Evolutionary conservation across 208 protist genomes (phyloP).

Genomic region (Trypanosoma cruzi): DNA sequence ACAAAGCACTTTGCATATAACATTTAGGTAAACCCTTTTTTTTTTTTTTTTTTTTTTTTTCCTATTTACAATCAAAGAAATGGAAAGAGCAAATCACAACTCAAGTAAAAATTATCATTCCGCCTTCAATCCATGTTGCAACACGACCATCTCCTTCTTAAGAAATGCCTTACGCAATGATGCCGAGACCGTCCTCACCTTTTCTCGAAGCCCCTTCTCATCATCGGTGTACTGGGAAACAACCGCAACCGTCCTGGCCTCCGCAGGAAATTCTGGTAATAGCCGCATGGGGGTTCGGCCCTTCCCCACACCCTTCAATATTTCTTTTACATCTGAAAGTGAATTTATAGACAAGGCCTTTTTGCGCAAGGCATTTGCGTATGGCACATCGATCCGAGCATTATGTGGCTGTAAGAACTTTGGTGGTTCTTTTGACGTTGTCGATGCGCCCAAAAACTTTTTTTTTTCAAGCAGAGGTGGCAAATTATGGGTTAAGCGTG

Average conservation of each 20-base stretch:
- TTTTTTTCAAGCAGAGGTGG: not conserved
- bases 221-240: conserved; percentile 33
- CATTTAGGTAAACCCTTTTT: too few relatives aligned
- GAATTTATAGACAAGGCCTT: conserved; percentile 4
- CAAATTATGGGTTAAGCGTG: not conserved
- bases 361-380: conserved; percentile 29
- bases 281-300: not conserved
- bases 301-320: conserved; percentile 17
- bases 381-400: conserved; percentile 51
- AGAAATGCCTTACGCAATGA: conserved; percentile 28
- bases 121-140: conserved; percentile 12
- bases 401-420: conserved; percentile 37
- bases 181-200: conserved; percentile 21
- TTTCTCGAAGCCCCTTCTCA: conserved; percentile 19
- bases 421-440: not conserved
- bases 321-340: conserved; percentile 5
- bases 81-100: not conserved
- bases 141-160: conserved; percentile 39
- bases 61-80: not conserved
- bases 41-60: too few relatives aligned
- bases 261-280: conserved; percentile 30
- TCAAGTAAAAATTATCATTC: conserved; percentile 21
- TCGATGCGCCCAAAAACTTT: too few relatives aligned
- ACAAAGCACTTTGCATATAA: too few relatives aligned
- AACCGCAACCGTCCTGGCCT: conserved; percentile 10